These are phyloP conservation scores for Penstemon barbatus DNA, from an alignment of 257 asterid genomes.

Conservation along the genomic window DNA sequence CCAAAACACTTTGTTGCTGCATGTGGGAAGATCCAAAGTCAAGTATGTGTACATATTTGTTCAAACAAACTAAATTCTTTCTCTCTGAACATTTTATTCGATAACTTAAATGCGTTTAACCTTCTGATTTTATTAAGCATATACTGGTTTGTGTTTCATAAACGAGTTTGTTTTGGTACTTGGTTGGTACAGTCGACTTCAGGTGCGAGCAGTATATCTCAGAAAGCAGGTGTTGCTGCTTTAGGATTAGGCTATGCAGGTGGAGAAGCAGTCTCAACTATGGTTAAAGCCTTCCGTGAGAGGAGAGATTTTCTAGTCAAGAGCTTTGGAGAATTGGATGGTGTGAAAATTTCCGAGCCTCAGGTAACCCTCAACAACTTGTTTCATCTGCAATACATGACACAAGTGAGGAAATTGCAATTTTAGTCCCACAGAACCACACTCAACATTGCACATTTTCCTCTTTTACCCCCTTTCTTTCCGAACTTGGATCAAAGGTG, in stretches of 20 bases:
- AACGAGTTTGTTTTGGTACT: neutral
- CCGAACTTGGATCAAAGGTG: too few species aligned
- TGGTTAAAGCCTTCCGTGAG: slow-evolving; percentile 90
- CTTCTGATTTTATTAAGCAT: too few species aligned
- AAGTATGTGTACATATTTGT: slow-evolving; percentile 42
- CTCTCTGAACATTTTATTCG: neutral
- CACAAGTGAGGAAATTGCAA: too few species aligned
- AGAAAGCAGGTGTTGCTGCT: slow-evolving; percentile 90
- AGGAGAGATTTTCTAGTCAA: slow-evolving; percentile 82
- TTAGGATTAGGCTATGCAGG: slow-evolving; percentile 95
- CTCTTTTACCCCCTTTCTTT: too few species aligned
- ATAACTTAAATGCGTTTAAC: neutral
- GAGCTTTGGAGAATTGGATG: slow-evolving; percentile 74
- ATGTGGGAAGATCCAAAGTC: slow-evolving; percentile 93
- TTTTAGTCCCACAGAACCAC: too few species aligned
- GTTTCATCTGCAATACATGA: neutral
- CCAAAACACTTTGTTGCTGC: slow-evolving; percentile 93
- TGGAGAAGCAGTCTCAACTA: slow-evolving; percentile 74
- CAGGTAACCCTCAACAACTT: slow-evolving; percentile 43
- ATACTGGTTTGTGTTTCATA: neutral
- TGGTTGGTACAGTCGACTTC: slow-evolving; percentile 66
- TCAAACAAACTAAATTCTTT: neutral
- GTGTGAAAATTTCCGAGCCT: slow-evolving; percentile 87
- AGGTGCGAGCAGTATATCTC: slow-evolving; percentile 97
- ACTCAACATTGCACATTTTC: too few species aligned